Evolutionary conservation across 129 eudicot species (phyloP).

Genomic region (Escallonia rubra): DNA sequence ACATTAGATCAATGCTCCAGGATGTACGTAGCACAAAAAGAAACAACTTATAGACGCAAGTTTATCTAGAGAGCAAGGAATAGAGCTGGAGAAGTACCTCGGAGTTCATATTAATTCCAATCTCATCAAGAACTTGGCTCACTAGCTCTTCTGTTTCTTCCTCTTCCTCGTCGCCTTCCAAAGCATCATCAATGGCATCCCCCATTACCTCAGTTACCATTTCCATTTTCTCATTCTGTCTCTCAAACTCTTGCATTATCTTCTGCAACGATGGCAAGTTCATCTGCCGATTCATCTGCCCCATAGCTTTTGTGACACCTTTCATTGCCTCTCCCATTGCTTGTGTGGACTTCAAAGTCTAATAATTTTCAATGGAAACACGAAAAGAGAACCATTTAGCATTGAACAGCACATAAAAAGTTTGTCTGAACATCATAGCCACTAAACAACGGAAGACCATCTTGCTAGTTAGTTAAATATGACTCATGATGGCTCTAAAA

Average conservation of each 20-base stretch:
- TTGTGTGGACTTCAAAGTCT: slow-evolving; percentile 97
- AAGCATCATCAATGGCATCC: slow-evolving; percentile 96
- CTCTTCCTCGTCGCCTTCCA: slow-evolving; percentile 98
- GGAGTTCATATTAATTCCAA: slow-evolving; percentile 80
- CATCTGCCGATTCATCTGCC: slow-evolving; percentile 97
- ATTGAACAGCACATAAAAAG: no score
- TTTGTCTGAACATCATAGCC: no score
- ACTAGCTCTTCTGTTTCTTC: slow-evolving; percentile 95
- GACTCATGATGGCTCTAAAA: no score
- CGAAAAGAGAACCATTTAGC: background rate
- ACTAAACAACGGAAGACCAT: no score
- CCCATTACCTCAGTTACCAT: slow-evolving; percentile 88
- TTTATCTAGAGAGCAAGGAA: background rate
- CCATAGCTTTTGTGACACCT: slow-evolving; percentile 99
- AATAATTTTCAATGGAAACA: slow-evolving; percentile 9
- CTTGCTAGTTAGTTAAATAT: no score
- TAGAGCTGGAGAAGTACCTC: slow-evolving; percentile 45
- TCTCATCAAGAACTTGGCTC: slow-evolving; percentile 89
- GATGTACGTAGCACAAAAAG: no score
- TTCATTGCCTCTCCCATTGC: slow-evolving; percentile 99
- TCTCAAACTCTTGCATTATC: slow-evolving; percentile 95
- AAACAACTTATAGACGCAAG: background rate
- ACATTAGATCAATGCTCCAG: background rate
- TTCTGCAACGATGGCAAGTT: slow-evolving; percentile 86
- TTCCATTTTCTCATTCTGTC: slow-evolving; percentile 97